Percentiles rank a stretch among this genome's conserved stretches.
Conservation (phyloP, 2,329 filamentous ascomycete genomes). For the Colletotrichum sp. region DNA sequence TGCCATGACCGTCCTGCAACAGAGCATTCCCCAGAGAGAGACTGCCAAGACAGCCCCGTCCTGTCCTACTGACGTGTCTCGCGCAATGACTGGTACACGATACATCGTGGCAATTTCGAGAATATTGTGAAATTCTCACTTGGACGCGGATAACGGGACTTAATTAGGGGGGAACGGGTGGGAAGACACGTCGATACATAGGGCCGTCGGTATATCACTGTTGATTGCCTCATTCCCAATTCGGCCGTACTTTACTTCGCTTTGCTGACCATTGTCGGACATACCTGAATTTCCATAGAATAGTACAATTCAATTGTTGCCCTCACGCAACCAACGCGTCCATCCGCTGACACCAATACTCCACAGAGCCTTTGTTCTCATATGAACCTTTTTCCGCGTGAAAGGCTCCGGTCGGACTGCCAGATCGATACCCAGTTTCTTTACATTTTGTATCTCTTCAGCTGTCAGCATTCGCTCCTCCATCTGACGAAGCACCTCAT, state of each 20-base stretch:
- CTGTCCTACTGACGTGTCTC: too few relatives aligned
- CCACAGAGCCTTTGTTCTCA: neutral
- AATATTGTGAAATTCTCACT: neutral
- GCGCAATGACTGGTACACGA: too few relatives aligned
- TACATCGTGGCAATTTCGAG: fast-evolving
- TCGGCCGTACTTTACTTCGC: fast-evolving
- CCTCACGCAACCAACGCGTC: neutral
- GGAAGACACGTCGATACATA: too few relatives aligned
- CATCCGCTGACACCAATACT: neutral
- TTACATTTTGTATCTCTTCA: fast-evolving
- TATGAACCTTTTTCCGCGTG: neutral
- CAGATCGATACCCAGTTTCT: neutral
- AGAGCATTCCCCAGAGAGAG: neutral
- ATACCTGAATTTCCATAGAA: fast-evolving
- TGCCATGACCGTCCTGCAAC: neutral
- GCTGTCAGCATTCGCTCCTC: neutral
- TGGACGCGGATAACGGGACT: too few relatives aligned
- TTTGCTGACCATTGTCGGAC: neutral
- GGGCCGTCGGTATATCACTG: too few relatives aligned
- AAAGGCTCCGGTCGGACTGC: neutral
- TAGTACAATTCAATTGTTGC: fast-evolving
- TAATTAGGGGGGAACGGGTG: too few relatives aligned
- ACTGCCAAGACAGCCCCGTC: too few relatives aligned
- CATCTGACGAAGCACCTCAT: neutral
- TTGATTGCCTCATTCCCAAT: neutral